These are phyloP conservation scores for Nakazawaea ambrosiae DNA, from an alignment of 805 yeast genomes.

Conservation along the genomic window DNA sequence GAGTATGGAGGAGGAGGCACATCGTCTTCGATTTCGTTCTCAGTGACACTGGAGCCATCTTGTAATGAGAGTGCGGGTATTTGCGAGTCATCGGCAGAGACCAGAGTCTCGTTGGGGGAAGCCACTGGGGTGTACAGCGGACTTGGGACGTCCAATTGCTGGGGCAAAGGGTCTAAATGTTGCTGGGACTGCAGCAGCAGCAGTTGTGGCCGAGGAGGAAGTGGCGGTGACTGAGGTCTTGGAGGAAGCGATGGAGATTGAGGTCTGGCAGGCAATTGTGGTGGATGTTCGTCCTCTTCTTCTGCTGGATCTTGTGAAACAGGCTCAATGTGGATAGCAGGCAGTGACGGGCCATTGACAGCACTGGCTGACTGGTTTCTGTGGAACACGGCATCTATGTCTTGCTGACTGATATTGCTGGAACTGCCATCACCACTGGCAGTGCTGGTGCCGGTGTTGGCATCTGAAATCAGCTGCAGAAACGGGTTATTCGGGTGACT, in stretches of 20 bases:
- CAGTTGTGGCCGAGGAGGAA: not conserved
- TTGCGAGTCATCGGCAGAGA: conserved; percentile 13
- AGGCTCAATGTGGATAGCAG: not conserved
- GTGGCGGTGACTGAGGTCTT: not conserved
- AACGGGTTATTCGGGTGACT: no score
- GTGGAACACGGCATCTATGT: no score
- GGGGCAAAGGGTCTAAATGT: not conserved
- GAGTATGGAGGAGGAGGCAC: conserved; percentile 32
- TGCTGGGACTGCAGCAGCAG: not conserved
- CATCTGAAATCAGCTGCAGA: no score
- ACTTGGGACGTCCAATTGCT: conserved; percentile 14
- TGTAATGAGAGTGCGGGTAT: conserved; percentile 20
- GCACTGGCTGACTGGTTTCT: no score
- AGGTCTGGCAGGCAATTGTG: conserved; percentile 1
- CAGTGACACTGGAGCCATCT: not conserved
- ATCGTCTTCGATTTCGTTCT: not conserved
- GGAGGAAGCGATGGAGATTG: not conserved
- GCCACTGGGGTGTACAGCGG: conserved; percentile 22
- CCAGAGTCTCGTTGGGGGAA: conserved; percentile 19
- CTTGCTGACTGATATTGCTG: no score
- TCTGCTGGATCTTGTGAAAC: no score
- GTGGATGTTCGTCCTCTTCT: not conserved
- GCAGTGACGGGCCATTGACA: no score
- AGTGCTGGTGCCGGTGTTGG: no score
- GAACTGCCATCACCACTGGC: no score